Percentiles rank a stretch among this genome's conserved stretches.
Conservation (phyloP, 106 monocot genomes). For the Xerophyta viscosa region DNA sequence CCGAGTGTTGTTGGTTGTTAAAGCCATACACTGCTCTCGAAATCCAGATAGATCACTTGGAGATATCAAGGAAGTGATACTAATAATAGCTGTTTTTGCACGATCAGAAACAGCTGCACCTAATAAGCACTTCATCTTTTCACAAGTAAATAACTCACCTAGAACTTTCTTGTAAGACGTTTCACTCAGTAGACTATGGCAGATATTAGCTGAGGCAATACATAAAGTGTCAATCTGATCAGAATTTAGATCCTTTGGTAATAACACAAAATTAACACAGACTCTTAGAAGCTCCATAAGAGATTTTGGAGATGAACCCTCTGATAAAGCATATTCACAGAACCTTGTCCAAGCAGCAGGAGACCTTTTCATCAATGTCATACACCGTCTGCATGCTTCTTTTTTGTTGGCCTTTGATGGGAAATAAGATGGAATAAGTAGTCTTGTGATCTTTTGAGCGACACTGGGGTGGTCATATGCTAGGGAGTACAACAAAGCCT, state of each 20-base stretch:
- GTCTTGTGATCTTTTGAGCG: conserved; percentile 75
- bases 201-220: conserved; percentile 62
- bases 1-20: conserved; percentile 29
- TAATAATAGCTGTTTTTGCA: conserved; percentile 52
- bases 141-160: conserved; percentile 38
- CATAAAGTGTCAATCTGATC: conserved; percentile 64
- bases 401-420: conserved; percentile 52
- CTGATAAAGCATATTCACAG: conserved; percentile 77
- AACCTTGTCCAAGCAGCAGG: conserved; percentile 87
- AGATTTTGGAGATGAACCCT: conserved; percentile 66
- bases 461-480: conserved; percentile 69
- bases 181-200: conserved; percentile 39
- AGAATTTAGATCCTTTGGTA: conserved; percentile 32
- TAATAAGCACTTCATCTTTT: conserved; percentile 53
- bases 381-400: conserved; percentile 69
- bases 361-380: conserved; percentile 72
- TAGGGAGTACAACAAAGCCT: conserved; percentile 58
- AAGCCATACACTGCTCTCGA: conserved; percentile 34
- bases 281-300: conserved; percentile 65
- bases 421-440: conserved; percentile 87
- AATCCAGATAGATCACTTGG: conserved; percentile 38
- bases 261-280: conserved; percentile 32
- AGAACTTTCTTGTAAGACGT: conserved; percentile 28
- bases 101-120: conserved; percentile 31
- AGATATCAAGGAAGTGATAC: conserved; percentile 46